Evolutionary conservation across 1,284 basidiomycete genomes (phyloP).

Genomic region (Pholiota adiposa): DNA sequence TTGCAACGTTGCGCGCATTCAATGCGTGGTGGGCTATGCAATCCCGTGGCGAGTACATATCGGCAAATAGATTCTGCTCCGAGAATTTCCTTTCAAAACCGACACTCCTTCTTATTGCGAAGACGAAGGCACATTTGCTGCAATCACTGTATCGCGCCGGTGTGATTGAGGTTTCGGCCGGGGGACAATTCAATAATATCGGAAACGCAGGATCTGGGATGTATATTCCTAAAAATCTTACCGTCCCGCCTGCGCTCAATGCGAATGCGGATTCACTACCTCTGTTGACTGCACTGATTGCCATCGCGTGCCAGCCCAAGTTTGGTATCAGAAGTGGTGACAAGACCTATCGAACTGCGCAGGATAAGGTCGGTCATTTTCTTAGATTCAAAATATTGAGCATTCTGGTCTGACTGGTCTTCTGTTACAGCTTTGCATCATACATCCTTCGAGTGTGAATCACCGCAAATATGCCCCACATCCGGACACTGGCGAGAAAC

Average conservation of each 20-base stretch:
- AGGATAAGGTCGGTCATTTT: conserved; percentile 76
- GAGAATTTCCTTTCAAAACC: conserved; percentile 92
- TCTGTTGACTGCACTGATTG: conserved; percentile 85
- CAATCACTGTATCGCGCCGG: conserved; percentile 82
- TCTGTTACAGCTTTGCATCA: conserved; percentile 64
- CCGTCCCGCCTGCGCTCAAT: conserved; percentile 74
- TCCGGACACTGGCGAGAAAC: conserved; percentile 49
- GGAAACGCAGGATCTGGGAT: not conserved
- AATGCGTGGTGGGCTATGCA: conserved; percentile 83
- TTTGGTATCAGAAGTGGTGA: conserved; percentile 86
- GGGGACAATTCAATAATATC: conserved; percentile 43
- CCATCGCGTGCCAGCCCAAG: conserved; percentile 91
- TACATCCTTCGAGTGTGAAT: conserved; percentile 91
- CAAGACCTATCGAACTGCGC: conserved; percentile 76
- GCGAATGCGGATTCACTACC: conserved; percentile 78
- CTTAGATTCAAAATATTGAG: no score
- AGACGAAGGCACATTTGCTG: conserved; percentile 84
- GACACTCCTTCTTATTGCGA: conserved; percentile 83
- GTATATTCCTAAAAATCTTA: conserved; percentile 27
- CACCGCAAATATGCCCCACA: conserved; percentile 60
- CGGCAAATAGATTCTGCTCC: conserved; percentile 79
- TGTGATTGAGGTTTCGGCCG: conserved; percentile 79
- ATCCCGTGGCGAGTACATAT: conserved; percentile 59
- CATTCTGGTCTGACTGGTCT: not conserved
- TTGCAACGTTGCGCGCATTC: conserved; percentile 84